Percentiles rank a stretch among this genome's conserved stretches.
These are phyloP conservation scores for Phytomonas sp. DNA, from an alignment of 208 protist species.

Conservation along the genomic window DNA sequence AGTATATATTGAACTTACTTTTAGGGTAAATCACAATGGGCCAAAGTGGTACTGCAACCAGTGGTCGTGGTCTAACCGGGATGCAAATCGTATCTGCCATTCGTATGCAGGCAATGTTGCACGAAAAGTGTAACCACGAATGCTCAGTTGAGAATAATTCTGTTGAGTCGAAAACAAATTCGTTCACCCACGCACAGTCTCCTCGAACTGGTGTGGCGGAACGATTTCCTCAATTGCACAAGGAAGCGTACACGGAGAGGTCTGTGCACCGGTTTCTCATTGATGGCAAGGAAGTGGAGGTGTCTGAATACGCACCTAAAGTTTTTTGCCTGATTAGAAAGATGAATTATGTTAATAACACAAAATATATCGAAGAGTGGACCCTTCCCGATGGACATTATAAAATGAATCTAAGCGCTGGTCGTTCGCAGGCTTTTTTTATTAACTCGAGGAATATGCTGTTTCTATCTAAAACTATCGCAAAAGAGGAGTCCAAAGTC, in stretches of 20 bases:
- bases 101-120: slow-evolving; percentile 13
- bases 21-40: slow-evolving; percentile 16
- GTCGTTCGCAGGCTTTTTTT: slow-evolving; percentile 78
- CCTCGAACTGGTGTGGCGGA: not conserved
- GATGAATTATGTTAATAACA: slow-evolving; percentile 36
- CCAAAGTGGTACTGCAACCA: slow-evolving; percentile 45
- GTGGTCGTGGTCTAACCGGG: slow-evolving; percentile 55
- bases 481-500: slow-evolving; percentile 51
- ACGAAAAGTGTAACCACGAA: slow-evolving; percentile 18
- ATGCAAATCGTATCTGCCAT: slow-evolving; percentile 55
- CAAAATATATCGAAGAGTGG: slow-evolving; percentile 65
- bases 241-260: not conserved
- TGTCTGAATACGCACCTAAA: slow-evolving; percentile 66
- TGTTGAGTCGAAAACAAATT: not conserved
- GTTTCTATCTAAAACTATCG: slow-evolving; percentile 83
- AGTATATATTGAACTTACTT: slow-evolving; percentile 3
- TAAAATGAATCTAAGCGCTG: slow-evolving; percentile 57
- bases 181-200: not conserved
- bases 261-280: not conserved
- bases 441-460: slow-evolving; percentile 66
- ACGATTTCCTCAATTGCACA: not conserved
- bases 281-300: slow-evolving; percentile 16
- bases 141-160: not conserved
- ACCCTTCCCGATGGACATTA: slow-evolving; percentile 43
- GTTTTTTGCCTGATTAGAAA: slow-evolving; percentile 60